Evolutionary conservation across 192 early-diverging fungal species (phyloP), one percentile per base, ranked within the genome.

Genomic region (Geranomyces variabilis): DNA sequence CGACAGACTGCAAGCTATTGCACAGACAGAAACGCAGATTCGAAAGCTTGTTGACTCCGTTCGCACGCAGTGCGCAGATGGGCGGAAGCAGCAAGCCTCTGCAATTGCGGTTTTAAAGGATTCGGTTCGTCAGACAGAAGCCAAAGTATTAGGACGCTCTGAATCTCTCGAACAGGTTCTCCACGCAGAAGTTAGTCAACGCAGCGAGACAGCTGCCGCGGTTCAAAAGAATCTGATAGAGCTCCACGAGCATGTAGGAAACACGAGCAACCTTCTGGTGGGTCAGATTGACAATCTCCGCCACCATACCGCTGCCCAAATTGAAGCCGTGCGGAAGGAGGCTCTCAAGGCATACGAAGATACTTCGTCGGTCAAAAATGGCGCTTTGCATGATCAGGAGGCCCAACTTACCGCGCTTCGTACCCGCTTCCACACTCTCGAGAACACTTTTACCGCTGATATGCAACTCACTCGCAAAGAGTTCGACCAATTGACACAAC

Each of bases 81-180:
- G 31, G 51, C n/a, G 47, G 73, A n/a, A 47, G 47, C 15, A 78
- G 15, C 43, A 21, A 24, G 61, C 22, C 73, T 76, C 17, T 53
- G 55, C 14, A 65, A 80, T 55, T 26, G 34, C 58, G 51, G 13
- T 46, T 47, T 30, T 46, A 70, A 26, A 63, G 29, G 14, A 43
- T 22, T 78, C 79, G 9, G 41, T 78, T 33, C 6, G 49, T 10
- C 66, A 75, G 0, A 64, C 75, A 0, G 81, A 80, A 51, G 57
- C 60, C 30, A 74, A 75, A 14, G 49, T 24, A 6, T 69, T 79
- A 15, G 65, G 70, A 47, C 74, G 73, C 51, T 9, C 73, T 8
- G 51, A 47, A 1, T n/a, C 76, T 24, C 17, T 79, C 2, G 81
- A 83, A 48, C 66, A 81, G 17, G 81, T 83, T n/a, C 55, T 83